A percentile compares a stretch with the other conserved stretches of the same genome.
Conservation (phyloP, 306 rosid genomes). For the Arachis hypogaea region DNA sequence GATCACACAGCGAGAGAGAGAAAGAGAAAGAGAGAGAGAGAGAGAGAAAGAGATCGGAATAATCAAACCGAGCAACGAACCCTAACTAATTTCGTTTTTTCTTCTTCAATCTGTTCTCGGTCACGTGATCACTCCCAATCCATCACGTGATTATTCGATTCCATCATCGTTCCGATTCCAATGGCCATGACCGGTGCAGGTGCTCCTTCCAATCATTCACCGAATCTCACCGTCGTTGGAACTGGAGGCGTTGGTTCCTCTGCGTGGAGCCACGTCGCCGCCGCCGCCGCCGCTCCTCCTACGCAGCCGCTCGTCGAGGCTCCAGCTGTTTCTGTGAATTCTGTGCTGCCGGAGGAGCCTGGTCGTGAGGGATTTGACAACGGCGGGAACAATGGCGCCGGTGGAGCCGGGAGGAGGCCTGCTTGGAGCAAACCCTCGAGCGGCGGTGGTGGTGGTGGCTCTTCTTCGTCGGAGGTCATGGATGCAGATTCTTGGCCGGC, state of each 20-base stretch:
- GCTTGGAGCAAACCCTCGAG: conserved; percentile 89
- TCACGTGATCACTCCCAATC: too few species aligned
- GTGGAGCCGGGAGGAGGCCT: conserved; percentile 56
- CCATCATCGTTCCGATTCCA: conserved; percentile 6
- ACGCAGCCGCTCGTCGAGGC: conserved; percentile 38
- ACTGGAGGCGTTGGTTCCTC: conserved; percentile 31
- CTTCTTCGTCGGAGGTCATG: conserved; percentile 60
- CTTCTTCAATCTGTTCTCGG: neutral
- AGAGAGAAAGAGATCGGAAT: neutral
- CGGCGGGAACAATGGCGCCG: neutral
- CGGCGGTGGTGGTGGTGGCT: conserved; percentile 49
- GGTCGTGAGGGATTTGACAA: neutral
- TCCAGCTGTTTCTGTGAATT: conserved; percentile 20
- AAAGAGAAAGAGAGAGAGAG: neutral
- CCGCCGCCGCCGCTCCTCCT: conserved; percentile 26
- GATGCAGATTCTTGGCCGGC: conserved; percentile 93
- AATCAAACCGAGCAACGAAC: conserved; percentile 24
- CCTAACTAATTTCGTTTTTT: neutral
- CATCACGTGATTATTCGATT: neutral
- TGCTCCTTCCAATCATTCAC: conserved; percentile 49
- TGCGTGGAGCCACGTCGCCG: conserved; percentile 72
- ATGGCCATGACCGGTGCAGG: conserved; percentile 56
- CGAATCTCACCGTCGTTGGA: conserved; percentile 34
- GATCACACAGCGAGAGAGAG: neutral
- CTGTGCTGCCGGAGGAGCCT: neutral